phyloP scores from a whole-genome alignment of 805 yeast genomes.

The Pichia nanzhaoensis region DNA sequence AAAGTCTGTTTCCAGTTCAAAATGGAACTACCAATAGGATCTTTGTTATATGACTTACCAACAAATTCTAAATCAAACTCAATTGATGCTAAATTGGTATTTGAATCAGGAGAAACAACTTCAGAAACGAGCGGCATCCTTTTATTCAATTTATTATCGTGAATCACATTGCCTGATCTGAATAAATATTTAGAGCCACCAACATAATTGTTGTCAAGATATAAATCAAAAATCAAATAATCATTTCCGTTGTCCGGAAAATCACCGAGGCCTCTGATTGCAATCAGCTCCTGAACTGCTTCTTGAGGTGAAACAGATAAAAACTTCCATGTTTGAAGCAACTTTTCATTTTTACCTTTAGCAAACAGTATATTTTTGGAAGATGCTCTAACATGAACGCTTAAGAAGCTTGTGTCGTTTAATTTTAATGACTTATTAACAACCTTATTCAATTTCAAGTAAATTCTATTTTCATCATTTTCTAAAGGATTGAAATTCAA shows the following conservation, averaged over 20 bases:
- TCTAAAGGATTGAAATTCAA: conserved; percentile 60
- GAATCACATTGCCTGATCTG: conserved; percentile 23
- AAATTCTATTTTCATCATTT: conserved; percentile 52
- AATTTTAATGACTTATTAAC: conserved; percentile 12
- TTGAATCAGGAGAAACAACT: conserved; percentile 36
- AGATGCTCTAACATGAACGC: conserved; percentile 49
- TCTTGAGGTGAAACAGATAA: conserved; percentile 69
- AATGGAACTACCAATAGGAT: conserved; percentile 45
- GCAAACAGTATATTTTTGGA: conserved; percentile 48
- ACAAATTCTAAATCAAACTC: conserved; percentile 59
- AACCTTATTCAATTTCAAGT: conserved; percentile 49
- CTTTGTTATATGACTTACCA: conserved; percentile 61
- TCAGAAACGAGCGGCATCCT: conserved; percentile 41
- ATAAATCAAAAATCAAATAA: conserved; percentile 47
- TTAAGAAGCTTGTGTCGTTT: conserved; percentile 37
- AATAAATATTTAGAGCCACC: conserved; percentile 50
- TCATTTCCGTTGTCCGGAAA: conserved; percentile 42
- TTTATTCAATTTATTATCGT: conserved; percentile 28
- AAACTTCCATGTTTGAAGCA: conserved; percentile 55
- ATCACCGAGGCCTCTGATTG: conserved; percentile 45
- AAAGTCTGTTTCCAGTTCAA: conserved; percentile 46
- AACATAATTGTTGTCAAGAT: conserved; percentile 52
- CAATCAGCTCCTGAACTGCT: conserved; percentile 62
- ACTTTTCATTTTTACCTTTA: conserved; percentile 60
- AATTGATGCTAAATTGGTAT: conserved; percentile 31